Percentiles rank a stretch among this genome's conserved stretches.
These are phyloP conservation scores for Lachnellula occidentalis DNA, from an alignment of 2,329 filamentous ascomycete genomes.

Conservation along the genomic window DNA sequence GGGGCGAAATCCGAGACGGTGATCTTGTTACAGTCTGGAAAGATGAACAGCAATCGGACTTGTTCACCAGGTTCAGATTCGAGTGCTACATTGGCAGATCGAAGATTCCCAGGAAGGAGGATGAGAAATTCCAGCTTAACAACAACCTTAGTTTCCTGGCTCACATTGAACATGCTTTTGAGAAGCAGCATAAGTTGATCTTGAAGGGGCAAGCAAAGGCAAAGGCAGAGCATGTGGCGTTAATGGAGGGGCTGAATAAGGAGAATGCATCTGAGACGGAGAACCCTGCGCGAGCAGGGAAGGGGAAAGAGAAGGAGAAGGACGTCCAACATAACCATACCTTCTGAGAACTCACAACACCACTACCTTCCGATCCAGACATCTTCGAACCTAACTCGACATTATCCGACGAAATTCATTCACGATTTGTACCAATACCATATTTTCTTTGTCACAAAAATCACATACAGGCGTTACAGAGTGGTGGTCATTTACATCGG, in stretches of 20 bases:
- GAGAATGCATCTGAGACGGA: background rate
- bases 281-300: background rate
- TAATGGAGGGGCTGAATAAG: background rate
- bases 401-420: background rate
- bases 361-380: background rate
- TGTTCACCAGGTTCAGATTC: conserved; percentile 28
- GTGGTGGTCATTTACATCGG: background rate
- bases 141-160: conserved; percentile 13
- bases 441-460: background rate
- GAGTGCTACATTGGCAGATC: conserved; percentile 29
- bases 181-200: background rate
- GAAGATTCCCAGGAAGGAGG: conserved; percentile 13
- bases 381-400: background rate
- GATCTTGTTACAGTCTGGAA: conserved; percentile 73
- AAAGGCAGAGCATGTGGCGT: background rate
- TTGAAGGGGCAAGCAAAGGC: background rate
- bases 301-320: background rate
- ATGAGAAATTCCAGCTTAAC: conserved; percentile 20
- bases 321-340: background rate
- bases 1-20: conserved; percentile 68
- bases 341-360: background rate
- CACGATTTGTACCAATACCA: background rate
- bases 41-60: conserved; percentile 32
- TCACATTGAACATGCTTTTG: conserved; percentile 24
- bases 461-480: background rate